Conservation (phyloP, 108 stramenopile species). For the Pelagomonas calceolata region DNA sequence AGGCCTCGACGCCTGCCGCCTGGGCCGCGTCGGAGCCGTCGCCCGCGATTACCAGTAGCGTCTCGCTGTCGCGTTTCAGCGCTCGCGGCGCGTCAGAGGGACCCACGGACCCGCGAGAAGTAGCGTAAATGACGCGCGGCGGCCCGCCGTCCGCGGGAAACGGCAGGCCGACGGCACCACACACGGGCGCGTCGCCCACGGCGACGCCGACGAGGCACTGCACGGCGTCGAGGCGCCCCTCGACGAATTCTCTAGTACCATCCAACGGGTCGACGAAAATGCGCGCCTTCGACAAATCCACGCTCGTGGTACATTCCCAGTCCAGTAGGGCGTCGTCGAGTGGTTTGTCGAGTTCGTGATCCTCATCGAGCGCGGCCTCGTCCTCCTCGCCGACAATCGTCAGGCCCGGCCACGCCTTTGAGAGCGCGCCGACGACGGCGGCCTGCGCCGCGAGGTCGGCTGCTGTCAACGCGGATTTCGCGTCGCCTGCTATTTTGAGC, state of each 20-base stretch:
- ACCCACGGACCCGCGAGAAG: neutral
- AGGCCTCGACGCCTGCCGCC: no score
- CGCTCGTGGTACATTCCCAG: no score
- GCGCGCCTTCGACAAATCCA: no score
- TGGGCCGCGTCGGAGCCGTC: no score
- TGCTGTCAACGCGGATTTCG: constrained; percentile 36
- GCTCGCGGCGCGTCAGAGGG: neutral
- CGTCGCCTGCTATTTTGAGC: constrained; percentile 27
- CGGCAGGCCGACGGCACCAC: constrained; percentile 60
- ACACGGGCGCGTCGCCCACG: constrained; percentile 40
- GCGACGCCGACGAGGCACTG: constrained; percentile 63
- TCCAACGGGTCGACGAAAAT: constrained; percentile 70
- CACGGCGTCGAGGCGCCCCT: constrained; percentile 57
- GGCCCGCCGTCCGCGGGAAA: constrained; percentile 14
- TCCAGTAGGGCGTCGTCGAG: no score
- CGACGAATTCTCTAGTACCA: constrained; percentile 70
- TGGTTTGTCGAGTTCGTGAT: no score
- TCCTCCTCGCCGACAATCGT: constrained; percentile 32
- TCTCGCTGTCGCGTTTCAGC: neutral
- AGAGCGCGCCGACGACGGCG: constrained; percentile 26
- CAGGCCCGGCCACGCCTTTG: constrained; percentile 17
- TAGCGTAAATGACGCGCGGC: neutral
- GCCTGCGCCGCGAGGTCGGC: constrained; percentile 37
- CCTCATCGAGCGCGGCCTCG: no score
- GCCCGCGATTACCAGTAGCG: no score